phyloP scores from a whole-genome alignment of 331 rosid genomes.

The Pyracantha coccinea region DNA sequence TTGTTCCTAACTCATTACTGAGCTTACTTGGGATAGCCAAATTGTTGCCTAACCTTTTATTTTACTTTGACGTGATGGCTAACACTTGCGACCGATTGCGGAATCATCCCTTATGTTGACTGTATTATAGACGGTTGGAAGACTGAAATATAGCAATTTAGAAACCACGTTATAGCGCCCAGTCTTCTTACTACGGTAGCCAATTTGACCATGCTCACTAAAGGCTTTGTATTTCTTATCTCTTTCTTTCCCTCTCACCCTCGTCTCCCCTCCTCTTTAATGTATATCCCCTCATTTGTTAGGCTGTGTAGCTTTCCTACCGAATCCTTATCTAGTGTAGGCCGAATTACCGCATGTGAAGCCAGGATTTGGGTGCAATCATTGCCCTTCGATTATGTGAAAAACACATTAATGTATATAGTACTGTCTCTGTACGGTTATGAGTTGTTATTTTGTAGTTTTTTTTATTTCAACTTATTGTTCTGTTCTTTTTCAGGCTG shows the following conservation, averaged over 20 bases:
- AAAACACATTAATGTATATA: not conserved
- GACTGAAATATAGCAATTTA: not conserved
- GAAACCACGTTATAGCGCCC: not conserved
- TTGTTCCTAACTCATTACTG: not conserved
- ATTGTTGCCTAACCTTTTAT: not conserved
- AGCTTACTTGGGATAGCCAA: not conserved
- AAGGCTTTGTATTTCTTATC: not conserved
- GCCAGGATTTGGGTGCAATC: not conserved
- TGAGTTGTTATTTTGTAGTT: not conserved
- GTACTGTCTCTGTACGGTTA: not conserved
- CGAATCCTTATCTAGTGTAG: not conserved
- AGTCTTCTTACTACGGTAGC: not conserved
- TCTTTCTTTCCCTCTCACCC: not conserved
- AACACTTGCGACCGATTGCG: not conserved
- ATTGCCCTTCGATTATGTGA: not conserved
- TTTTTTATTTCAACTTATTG: not conserved
- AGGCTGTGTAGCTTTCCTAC: not conserved
- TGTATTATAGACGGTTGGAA: not conserved
- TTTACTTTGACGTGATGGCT: not conserved
- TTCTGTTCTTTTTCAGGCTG: slow-evolving; percentile 56
- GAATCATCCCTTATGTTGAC: not conserved
- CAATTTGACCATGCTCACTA: not conserved
- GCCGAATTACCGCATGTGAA: not conserved
- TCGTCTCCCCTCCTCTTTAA: not conserved
- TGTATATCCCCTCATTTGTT: not conserved